Conservation (phyloP, 2,329 filamentous ascomycete genomes). For the Xylariaceae sp. region DNA sequence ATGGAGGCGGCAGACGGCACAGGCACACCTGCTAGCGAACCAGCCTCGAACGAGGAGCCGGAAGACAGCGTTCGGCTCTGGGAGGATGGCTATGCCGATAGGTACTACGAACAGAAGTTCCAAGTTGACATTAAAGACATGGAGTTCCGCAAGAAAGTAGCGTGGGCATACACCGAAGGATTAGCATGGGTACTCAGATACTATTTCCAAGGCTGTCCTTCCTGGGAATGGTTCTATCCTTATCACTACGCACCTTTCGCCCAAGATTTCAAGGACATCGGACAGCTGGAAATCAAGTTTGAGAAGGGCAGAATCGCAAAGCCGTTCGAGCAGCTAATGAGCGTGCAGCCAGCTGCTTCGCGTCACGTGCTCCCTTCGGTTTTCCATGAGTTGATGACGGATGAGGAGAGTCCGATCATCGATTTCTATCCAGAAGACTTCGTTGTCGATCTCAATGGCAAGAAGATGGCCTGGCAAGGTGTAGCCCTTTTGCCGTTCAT, state of each 20-base stretch:
- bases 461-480: slow-evolving; percentile 98
- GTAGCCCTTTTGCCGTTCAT: slow-evolving; percentile 93
- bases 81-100: slow-evolving; percentile 91
- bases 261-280: slow-evolving; percentile 82
- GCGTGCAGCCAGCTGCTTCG: slow-evolving; percentile 87
- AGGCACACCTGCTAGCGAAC: slow-evolving; percentile 55
- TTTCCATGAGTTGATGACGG: slow-evolving; percentile 87
- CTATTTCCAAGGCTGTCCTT: slow-evolving; percentile 97
- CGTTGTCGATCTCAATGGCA: slow-evolving; percentile 87
- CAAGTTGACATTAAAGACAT: slow-evolving; percentile 73
- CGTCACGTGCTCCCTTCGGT: slow-evolving; percentile 83
- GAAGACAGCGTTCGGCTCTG: slow-evolving; percentile 82
- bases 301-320: slow-evolving; percentile 78
- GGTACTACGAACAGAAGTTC: slow-evolving; percentile 98
- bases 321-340: slow-evolving; percentile 97
- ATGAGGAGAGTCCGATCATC: slow-evolving; percentile 83
- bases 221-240: slow-evolving; percentile 99
- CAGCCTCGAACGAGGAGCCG: slow-evolving; percentile 54
- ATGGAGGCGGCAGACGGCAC: slow-evolving; percentile 49
- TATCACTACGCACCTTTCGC: slow-evolving; percentile 98
- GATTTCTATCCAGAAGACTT: slow-evolving; percentile 98
- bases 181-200: slow-evolving; percentile 93
- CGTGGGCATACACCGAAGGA: slow-evolving; percentile 86
- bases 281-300: slow-evolving; percentile 73
- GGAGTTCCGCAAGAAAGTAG: slow-evolving; percentile 84